Conservation (phyloP, 225 moss, liverwort and hornwort species). For the Polytrichum commune region DNA sequence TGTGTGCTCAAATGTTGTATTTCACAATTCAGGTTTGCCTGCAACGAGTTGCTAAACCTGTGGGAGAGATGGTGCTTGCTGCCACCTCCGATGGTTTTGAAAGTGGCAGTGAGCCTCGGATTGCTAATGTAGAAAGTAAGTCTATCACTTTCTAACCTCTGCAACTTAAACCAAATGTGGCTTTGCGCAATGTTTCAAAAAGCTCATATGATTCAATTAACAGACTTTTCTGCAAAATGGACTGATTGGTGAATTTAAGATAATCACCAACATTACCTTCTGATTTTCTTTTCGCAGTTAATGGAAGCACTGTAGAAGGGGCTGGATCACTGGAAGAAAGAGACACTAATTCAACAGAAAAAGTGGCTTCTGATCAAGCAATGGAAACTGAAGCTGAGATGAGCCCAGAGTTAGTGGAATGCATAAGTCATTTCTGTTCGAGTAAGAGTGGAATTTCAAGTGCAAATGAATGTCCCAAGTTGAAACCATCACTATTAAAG, state of each 20-base stretch:
- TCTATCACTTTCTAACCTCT: slow-evolving; percentile 1
- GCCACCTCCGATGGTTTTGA: slow-evolving; percentile 19
- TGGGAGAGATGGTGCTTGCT: slow-evolving; percentile 35
- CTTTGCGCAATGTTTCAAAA: too few species aligned
- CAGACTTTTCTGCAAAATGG: not conserved
- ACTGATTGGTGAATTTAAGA: not conserved
- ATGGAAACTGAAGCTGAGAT: slow-evolving; percentile 13
- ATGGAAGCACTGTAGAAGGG: slow-evolving; percentile 19
- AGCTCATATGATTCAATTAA: too few species aligned
- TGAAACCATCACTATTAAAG: slow-evolving; percentile 44
- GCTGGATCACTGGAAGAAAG: not conserved
- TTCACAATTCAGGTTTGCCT: slow-evolving; percentile 36
- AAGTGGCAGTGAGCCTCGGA: slow-evolving; percentile 17
- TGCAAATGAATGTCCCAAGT: slow-evolving; percentile 15
- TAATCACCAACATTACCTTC: not conserved
- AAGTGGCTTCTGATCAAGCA: slow-evolving; percentile 11
- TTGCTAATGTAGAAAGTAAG: slow-evolving; percentile 23
- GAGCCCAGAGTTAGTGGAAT: slow-evolving; percentile 38
- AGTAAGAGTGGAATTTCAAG: slow-evolving; percentile 13
- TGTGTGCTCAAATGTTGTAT: slow-evolving; percentile 8
- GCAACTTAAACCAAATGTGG: too few species aligned
- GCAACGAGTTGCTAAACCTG: slow-evolving; percentile 41
- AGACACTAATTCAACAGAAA: slow-evolving; percentile 12
- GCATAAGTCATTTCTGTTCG: slow-evolving; percentile 48
- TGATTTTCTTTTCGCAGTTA: slow-evolving; percentile 15